Conservation (phyloP, 768 basidiomycete genomes). For the Boletellus sp. region DNA sequence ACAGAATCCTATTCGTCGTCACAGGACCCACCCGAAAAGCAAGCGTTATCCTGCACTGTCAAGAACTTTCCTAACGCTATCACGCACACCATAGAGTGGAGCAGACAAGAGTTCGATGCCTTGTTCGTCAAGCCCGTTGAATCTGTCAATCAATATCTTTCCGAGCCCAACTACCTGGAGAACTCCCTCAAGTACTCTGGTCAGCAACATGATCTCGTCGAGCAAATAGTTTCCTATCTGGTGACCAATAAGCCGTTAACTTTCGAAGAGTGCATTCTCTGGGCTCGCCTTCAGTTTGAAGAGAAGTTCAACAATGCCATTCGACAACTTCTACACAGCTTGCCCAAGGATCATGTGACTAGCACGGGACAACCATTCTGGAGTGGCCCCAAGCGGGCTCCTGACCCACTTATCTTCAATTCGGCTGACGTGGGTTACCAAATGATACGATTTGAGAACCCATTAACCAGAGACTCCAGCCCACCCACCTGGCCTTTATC, state of each 20-base stretch:
- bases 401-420: conserved; percentile 84
- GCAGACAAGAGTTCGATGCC: conserved; percentile 86
- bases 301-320: conserved; percentile 91
- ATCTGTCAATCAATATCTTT: conserved; percentile 93
- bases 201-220: conserved; percentile 84
- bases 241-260: conserved; percentile 91
- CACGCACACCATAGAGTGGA: conserved; percentile 99
- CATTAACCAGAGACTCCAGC: conserved; percentile 41
- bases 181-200: conserved; percentile 87
- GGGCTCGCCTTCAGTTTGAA: conserved; percentile 96
- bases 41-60: conserved; percentile 93
- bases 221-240: conserved; percentile 84
- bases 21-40: conserved; percentile 98
- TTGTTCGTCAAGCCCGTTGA: conserved; percentile 93
- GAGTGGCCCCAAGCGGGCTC: conserved; percentile 98
- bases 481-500: conserved; percentile 82
- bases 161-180: conserved; percentile 94
- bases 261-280: conserved; percentile 95
- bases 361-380: conserved; percentile 96
- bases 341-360: conserved; percentile 92
- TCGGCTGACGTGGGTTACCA: conserved; percentile 69
- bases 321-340: conserved; percentile 85
- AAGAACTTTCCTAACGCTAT: conserved; percentile 99
- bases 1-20: conserved; percentile 98
- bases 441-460: not conserved